Evolutionary conservation across 768 basidiomycete genomes (phyloP).

Genomic region (Mycena leptocephala): DNA sequence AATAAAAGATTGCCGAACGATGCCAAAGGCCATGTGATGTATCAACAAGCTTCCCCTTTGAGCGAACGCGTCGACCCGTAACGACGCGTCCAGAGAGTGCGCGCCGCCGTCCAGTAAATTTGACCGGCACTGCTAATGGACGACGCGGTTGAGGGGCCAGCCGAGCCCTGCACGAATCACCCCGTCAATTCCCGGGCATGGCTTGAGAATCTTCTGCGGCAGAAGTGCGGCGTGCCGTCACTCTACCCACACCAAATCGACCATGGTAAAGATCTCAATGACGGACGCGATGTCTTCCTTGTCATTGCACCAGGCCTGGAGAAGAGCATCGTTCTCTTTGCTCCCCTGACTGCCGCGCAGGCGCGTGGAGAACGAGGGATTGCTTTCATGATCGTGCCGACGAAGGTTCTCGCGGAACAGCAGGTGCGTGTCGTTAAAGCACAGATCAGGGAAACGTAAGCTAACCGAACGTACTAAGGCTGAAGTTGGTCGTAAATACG

Average conservation of each 20-base stretch:
- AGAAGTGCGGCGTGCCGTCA: slow-evolving; percentile 14
- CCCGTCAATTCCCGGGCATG: slow-evolving; percentile 2
- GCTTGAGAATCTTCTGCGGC: slow-evolving; percentile 6
- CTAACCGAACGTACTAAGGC: no score
- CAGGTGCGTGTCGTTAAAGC: background rate
- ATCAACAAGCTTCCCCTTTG: no score
- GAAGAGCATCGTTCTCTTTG: slow-evolving; percentile 4
- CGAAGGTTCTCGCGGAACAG: slow-evolving; percentile 8
- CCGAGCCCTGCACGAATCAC: background rate
- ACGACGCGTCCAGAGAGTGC: no score
- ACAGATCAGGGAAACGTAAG: no score
- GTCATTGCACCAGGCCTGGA: no score
- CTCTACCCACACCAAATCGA: slow-evolving; percentile 4
- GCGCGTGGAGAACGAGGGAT: slow-evolving; percentile 2
- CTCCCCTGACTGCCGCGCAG: no score
- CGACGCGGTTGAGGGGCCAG: background rate
- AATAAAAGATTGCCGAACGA: background rate
- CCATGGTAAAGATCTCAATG: slow-evolving; percentile 2
- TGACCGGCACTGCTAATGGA: background rate
- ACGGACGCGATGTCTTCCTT: no score
- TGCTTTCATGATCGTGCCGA: slow-evolving; percentile 16
- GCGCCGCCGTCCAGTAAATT: no score
- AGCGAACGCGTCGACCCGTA: no score
- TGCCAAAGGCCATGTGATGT: background rate
- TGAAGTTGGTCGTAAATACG: no score